Evolutionary conservation across 768 basidiomycete species (phyloP).

Genomic region (Pholiota conissans): DNA sequence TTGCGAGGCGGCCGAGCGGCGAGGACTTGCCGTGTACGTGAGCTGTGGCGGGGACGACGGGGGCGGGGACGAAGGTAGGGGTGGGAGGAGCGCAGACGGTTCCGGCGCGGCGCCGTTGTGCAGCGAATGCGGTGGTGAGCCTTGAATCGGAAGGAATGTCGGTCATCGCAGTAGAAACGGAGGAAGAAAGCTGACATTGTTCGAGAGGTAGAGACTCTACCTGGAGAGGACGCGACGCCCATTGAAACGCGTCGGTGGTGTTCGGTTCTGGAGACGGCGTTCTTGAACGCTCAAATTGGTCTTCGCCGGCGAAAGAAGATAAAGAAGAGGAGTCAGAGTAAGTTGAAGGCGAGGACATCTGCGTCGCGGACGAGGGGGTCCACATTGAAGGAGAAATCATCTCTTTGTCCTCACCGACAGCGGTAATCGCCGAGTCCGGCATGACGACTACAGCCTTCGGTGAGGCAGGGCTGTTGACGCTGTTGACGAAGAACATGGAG

Average conservation of each 20-base stretch:
- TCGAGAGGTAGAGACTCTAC: conserved; percentile 33
- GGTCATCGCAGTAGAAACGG: conserved; percentile 42
- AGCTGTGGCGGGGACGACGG: neutral
- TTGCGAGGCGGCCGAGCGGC: conserved; percentile 38
- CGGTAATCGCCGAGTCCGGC: conserved; percentile 39
- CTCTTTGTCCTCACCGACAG: conserved; percentile 52
- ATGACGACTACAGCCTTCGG: conserved; percentile 36
- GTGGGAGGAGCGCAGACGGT: conserved; percentile 13
- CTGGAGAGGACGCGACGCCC: conserved; percentile 33
- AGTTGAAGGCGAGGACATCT: conserved; percentile 46
- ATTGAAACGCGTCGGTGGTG: conserved; percentile 20
- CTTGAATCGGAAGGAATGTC: conserved; percentile 39
- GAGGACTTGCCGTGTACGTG: conserved; percentile 2
- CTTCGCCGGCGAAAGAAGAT: conserved; percentile 29
- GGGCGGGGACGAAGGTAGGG: conserved; percentile 51
- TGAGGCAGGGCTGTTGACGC: conserved; percentile 44
- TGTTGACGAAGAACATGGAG: conserved; percentile 55
- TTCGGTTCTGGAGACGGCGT: conserved; percentile 31
- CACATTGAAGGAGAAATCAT: conserved; percentile 53
- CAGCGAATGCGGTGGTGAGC: conserved; percentile 23
- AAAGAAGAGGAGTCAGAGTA: conserved; percentile 41
- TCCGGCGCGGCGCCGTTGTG: conserved; percentile 4
- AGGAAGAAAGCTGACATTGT: conserved; percentile 45
- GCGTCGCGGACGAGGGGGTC: conserved; percentile 43
- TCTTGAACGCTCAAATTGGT: conserved; percentile 34